Base-by-base conservation (phyloP, 192 early-diverging fungal genomes). In the Chytriomyces sp. region DNA sequence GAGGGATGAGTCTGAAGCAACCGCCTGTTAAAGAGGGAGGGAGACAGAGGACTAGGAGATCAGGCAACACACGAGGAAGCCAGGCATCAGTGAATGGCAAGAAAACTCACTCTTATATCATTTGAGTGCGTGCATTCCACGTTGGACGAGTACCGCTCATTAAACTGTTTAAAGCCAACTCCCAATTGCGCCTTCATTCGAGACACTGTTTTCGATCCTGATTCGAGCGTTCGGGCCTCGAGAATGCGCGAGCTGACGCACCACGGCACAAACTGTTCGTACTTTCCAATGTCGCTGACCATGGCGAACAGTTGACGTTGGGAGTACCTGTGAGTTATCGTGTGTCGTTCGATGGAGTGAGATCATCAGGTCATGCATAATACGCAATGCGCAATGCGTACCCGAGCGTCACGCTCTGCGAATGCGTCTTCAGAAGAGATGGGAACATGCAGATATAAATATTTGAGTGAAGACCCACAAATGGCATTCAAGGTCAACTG, bases 401-500 rank as follows among this genome's bases (percentile, higher is more conserved):
- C 72, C 72, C 72, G 3, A 74, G 45, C 7, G 61, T 74, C 60
- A 74, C 60, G 16, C 16, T 47, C 66, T 67, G 66, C 45, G 66
- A 43, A 47, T 67, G 66, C 45, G 16, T 28, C 26, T 47, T 67
- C 43, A 67, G 45, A 45, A 67, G 66, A 10, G 66, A 46, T 28
- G 10, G 66, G 46, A 67, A 67, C 26, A 11, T 24, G 45, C 35
- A 35, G 35, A 35, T 35, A 35, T 35, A 35, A 57, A n/a, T 57
- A 13, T 57, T 3, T 57, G 53, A n/a, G n/a, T n/a, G n/a, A n/a
- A n/a, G n/a, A 20, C 53, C 3, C 53, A 0, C 13, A 57, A 57
- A 20, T 57, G 53, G 53, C 24, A 23, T 99, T 99, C 87, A 94
- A 92, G 79, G 94, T 99, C 84, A 96, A 94, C 81, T 99, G 98